Evolutionary conservation across 2,329 filamentous ascomycete genomes (phyloP).

Genomic region (Magnaporthiopsis incrustans): DNA sequence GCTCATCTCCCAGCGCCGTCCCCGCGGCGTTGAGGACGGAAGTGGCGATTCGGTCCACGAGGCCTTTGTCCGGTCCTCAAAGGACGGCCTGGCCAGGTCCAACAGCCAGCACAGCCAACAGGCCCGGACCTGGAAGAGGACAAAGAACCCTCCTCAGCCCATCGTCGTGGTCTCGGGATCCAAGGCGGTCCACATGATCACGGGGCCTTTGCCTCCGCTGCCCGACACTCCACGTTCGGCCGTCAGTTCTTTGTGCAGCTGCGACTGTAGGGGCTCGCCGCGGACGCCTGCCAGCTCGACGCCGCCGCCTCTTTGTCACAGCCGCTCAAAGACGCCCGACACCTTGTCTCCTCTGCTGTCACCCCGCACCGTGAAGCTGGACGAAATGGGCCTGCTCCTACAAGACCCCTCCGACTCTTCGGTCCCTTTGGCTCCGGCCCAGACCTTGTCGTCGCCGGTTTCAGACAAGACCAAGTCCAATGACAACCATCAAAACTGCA

Average conservation of each 20-base stretch:
- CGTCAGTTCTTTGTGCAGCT: conserved; percentile 38
- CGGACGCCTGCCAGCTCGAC: conserved; percentile 9
- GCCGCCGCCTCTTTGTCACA: conserved; percentile 15
- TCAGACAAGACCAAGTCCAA: neutral
- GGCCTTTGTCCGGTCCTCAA: neutral
- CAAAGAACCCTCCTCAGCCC: conserved; percentile 20
- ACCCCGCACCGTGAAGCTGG: neutral
- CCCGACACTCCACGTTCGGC: conserved; percentile 30
- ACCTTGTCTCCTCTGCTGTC: conserved; percentile 1
- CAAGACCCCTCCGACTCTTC: too few relatives aligned
- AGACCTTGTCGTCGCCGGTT: neutral
- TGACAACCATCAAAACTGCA: neutral
- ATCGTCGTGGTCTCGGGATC: conserved; percentile 30
- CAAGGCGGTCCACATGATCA: conserved; percentile 30
- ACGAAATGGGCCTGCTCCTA: neutral
- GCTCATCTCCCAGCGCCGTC: conserved; percentile 28
- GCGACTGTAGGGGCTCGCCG: conserved; percentile 22
- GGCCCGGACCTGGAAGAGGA: conserved; percentile 15
- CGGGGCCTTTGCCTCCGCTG: conserved; percentile 26
- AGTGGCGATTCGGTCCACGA: neutral
- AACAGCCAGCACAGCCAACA: conserved; percentile 12
- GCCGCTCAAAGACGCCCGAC: conserved; percentile 2
- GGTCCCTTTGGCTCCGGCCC: too few relatives aligned
- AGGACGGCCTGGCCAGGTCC: neutral
- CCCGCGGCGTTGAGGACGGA: conserved; percentile 14